Evolutionary conservation across 1,139 yeast species (phyloP), one percentile per base, ranked within the genome.

Genomic region (Yamadazyma membranifaciens): DNA sequence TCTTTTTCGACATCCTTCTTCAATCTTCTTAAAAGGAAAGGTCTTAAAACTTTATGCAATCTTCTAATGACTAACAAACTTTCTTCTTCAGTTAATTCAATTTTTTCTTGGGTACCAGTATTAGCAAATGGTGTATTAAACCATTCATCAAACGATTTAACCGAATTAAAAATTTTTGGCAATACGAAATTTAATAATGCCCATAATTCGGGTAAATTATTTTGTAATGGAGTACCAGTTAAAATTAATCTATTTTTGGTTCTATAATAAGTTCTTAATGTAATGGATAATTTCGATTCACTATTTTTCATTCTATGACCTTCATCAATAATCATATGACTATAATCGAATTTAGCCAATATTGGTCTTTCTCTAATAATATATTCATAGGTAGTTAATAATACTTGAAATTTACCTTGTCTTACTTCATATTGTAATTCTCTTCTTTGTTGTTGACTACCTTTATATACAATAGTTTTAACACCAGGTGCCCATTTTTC

Each of bases 1-100:
- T 91, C 98, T 59, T 89, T 91, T 60, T 92, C 98, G 31, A 92
- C 98, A 69, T 92, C 98, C 62, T 89, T 91, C 68, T 92, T 92
- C 67, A 92, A 77, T 70, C 98, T 84, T 67, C 98, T 82, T 55
- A 92, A 73, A 54, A 92, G 72, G 75, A 92, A 92, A 2, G 98
- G 98, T 59, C 98, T 79, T 57, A 92, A 75, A 17, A 92, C 98
- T 62, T 92, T 92, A 63, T 92, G 98, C 59, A 92, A 76, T 78
- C 98, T 87, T 62, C 98, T 77, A 57, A 92, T 92, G 45, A 92
- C 87, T 69, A 92, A 80, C 49, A 92, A 72, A 14, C 96, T 85
- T 65, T 92, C 98, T 82, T 92, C 98, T 75, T 92, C 92, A 12
- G 86, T 80, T 39, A 85, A 67, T 47, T 81, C 92, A 22, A 85